Base-by-base conservation (phyloP, 805 yeast species). In the Metschnikowia matae region DNA sequence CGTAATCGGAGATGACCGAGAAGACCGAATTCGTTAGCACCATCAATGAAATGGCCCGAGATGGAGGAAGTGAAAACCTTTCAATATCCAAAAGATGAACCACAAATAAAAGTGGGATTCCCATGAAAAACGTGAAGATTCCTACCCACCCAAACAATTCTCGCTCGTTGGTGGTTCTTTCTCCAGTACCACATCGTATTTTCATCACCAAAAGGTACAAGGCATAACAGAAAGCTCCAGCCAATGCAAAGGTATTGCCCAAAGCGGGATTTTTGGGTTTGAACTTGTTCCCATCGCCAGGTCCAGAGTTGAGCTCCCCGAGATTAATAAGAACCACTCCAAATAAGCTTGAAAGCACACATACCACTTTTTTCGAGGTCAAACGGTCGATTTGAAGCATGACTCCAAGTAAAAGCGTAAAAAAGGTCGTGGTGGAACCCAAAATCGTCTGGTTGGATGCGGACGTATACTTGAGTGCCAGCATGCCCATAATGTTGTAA, bases 371-470 rank as follows among this genome's bases (percentile, higher is more conserved):
- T 40, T 69, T 66, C 13, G 64, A 4, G 14, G 79, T 62, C 52
- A 80, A 68, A 6, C 58, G 56, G 49, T 80, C 84, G 17, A 76
- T 73, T 23, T 67, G 66, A 18, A 70, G 58, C 8, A 65, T 18
- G 1, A 63, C 67, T 1, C 83, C 81, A 18, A 78, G 62, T 14
- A 78, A 54, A 34, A 80, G 62, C 0, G 83, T 77, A 58, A 78
- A 80, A 3, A 78, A 67, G 13, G 83, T 75, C 3, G 82, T 71
- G 1, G 81, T 73, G 2, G 83, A 74, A 6, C 81, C 72, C 15
- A 80, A 58, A 8, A 79, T 75, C 0, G 83, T 75, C 55, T 73
- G 79, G 55, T 78, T 79, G 18, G 83, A 74, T 0, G 82, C 81
- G 10, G 80, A 71, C 0, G 84, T 80, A 56, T 69, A 80, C 53